Conservation (phyloP, 2,329 filamentous ascomycete genomes). For the Raffaelea ambrosiae region DNA sequence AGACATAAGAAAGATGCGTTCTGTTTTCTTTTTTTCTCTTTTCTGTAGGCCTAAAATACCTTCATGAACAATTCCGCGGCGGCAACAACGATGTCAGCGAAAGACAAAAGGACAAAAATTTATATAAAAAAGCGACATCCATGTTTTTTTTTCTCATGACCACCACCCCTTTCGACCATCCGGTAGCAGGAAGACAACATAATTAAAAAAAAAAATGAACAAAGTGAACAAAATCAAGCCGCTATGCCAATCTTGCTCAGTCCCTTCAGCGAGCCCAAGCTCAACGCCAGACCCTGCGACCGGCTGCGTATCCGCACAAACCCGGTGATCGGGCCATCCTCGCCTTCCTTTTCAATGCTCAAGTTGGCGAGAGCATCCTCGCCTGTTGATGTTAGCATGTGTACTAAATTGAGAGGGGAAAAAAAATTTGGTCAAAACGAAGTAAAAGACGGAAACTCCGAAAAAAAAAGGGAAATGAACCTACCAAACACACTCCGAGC, state of each 20-base stretch:
- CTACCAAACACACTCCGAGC: slow-evolving; percentile 96
- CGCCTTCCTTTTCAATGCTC: slow-evolving; percentile 95
- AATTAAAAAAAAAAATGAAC: neutral
- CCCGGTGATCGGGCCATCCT: slow-evolving; percentile 89
- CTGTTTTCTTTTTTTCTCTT: no score
- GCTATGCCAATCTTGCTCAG: slow-evolving; percentile 67
- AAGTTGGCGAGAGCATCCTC: slow-evolving; percentile 97
- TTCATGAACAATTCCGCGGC: no score
- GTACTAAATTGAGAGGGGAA: neutral
- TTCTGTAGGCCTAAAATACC: no score
- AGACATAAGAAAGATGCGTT: no score
- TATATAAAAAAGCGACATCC: no score
- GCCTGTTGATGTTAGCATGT: slow-evolving; percentile 42
- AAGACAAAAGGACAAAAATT: no score
- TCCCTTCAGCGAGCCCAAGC: slow-evolving; percentile 88
- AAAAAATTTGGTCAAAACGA: neutral
- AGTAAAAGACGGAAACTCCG: neutral
- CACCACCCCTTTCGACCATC: no score
- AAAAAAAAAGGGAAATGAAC: slow-evolving; percentile 27
- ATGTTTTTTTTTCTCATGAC: no score
- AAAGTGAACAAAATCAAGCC: slow-evolving; percentile 16
- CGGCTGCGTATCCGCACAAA: slow-evolving; percentile 97
- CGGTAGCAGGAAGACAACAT: no score
- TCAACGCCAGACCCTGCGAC: slow-evolving; percentile 88
- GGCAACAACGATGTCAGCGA: no score